These are phyloP conservation scores for Hericium rajendrae DNA, from an alignment of 768 basidiomycete genomes.

Conservation along the genomic window DNA sequence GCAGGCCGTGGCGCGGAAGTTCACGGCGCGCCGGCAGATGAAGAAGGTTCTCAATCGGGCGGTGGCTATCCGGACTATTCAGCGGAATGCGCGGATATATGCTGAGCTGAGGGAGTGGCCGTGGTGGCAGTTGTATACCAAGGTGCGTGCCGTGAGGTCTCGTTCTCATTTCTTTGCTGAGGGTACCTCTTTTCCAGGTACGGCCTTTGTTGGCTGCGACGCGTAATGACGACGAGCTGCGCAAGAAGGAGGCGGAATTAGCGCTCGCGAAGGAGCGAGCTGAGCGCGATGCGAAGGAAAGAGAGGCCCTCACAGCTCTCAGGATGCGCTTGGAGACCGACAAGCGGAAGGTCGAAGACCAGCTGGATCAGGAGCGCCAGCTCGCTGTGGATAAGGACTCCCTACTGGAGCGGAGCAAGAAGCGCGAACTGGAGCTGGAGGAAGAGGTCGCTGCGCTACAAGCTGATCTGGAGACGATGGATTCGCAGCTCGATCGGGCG, in stretches of 20 bases:
- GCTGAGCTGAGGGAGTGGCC: constrained; percentile 90
- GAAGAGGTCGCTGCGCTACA: constrained; percentile 79
- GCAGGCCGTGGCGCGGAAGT: constrained; percentile 82
- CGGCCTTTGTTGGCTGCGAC: constrained; percentile 90
- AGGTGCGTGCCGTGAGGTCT: constrained; percentile 33
- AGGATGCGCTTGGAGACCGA: constrained; percentile 79
- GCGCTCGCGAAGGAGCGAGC: constrained; percentile 73
- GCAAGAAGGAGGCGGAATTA: constrained; percentile 80
- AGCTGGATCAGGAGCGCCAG: constrained; percentile 73
- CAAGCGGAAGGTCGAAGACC: constrained; percentile 73
- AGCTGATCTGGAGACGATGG: constrained; percentile 72
- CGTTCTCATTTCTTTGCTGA: not conserved
- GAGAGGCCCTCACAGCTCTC: constrained; percentile 65
- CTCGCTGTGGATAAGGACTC: constrained; percentile 77
- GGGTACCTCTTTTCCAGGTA: constrained; percentile 37
- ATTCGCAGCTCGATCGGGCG: constrained; percentile 77
- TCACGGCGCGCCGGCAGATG: constrained; percentile 80
- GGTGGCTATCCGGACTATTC: constrained; percentile 83
- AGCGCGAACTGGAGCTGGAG: constrained; percentile 75
- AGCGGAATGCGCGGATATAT: constrained; percentile 88
- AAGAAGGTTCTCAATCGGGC: constrained; percentile 93
- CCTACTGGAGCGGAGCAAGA: constrained; percentile 74
- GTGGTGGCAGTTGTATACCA: constrained; percentile 98
- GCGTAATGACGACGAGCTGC: constrained; percentile 83
- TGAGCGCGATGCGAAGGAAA: constrained; percentile 78